phyloP scores from a whole-genome alignment of 1,139 yeast species.

The Tardiomyces depauwii region DNA sequence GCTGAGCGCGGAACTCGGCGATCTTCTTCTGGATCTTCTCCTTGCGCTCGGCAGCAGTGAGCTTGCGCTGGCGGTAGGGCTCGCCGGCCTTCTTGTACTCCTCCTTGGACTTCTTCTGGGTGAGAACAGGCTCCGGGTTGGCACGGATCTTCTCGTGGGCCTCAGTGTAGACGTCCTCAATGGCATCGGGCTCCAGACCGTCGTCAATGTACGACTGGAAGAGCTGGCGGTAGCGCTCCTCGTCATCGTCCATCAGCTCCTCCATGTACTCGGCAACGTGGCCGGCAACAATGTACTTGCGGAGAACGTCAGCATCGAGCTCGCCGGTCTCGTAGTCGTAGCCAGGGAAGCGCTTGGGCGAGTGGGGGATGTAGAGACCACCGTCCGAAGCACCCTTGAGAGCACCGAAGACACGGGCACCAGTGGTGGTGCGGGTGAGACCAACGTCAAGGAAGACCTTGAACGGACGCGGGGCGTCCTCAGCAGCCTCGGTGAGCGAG shows the following conservation, averaged over 20 bases:
- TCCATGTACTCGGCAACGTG: conserved; percentile 99
- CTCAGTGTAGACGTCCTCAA: conserved; percentile 89
- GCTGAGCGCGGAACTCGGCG: conserved; percentile 30
- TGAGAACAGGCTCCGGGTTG: conserved; percentile 86
- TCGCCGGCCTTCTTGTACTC: conserved; percentile 95
- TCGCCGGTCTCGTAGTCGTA: conserved; percentile 99
- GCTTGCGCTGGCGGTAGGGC: conserved; percentile 82
- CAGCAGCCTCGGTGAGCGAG: conserved; percentile 97
- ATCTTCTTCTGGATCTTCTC: conserved; percentile 88
- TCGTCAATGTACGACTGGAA: conserved; percentile 96
- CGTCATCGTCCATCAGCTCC: conserved; percentile 99
- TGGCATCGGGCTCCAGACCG: conserved; percentile 92
- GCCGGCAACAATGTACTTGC: conserved; percentile 99
- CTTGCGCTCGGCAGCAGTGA: conserved; percentile 84
- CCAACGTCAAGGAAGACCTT: conserved; percentile 99
- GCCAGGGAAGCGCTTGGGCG: conserved; percentile 99
- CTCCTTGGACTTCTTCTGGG: conserved; percentile 93
- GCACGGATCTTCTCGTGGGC: conserved; percentile 97
- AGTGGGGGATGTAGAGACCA: conserved; percentile 99
- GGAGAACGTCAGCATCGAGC: conserved; percentile 93
- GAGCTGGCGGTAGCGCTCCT: conserved; percentile 94
- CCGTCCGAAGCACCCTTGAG: conserved; percentile 99
- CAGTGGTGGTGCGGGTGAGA: conserved; percentile 99
- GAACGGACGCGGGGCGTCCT: conserved; percentile 99
- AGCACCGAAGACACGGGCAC: conserved; percentile 99